Conservation (phyloP, 345 rosid genomes). For the Aurinia saxatilis region DNA sequence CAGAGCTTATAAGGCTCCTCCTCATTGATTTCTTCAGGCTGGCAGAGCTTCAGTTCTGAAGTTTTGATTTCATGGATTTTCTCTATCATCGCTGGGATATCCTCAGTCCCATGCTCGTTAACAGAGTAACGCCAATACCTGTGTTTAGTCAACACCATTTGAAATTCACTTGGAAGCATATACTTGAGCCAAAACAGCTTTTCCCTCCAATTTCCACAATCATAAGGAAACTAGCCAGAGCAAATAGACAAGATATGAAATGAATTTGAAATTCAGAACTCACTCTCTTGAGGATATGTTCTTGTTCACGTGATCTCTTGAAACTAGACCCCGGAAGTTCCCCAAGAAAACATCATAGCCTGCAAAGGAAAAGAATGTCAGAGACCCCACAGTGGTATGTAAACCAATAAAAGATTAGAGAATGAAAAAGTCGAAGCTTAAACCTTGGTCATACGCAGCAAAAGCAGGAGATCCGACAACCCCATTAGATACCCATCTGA, state of each 20-base stretch:
- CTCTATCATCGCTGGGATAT: slow-evolving; percentile 93
- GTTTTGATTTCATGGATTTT: slow-evolving; percentile 85
- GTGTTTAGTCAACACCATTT: slow-evolving; percentile 18
- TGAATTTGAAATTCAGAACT: slow-evolving; percentile 23
- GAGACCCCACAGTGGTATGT: neutral
- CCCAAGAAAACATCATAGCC: slow-evolving; percentile 96
- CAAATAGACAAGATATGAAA: neutral
- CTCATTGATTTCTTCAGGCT: slow-evolving; percentile 52
- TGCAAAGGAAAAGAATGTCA: slow-evolving; percentile 26
- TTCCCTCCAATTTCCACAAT: neutral
- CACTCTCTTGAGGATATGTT: slow-evolving; percentile 74
- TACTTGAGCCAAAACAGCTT: neutral
- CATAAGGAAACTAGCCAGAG: neutral
- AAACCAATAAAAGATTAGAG: neutral
- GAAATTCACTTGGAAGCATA: slow-evolving; percentile 5
- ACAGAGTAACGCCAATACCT: slow-evolving; percentile 92
- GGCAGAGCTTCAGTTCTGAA: slow-evolving; percentile 58
- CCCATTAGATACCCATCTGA: slow-evolving; percentile 96
- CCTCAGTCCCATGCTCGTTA: slow-evolving; percentile 89
- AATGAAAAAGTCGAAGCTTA: slow-evolving; percentile 12
- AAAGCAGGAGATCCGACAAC: slow-evolving; percentile 98
- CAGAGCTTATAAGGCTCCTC: slow-evolving; percentile 83
- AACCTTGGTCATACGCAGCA: slow-evolving; percentile 98
- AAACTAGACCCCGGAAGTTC: slow-evolving; percentile 87
- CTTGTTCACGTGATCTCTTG: slow-evolving; percentile 82